Evolutionary conservation across 768 basidiomycete species (phyloP), one percentile per base, ranked within the genome.

Genomic region (Suillus placidus): DNA sequence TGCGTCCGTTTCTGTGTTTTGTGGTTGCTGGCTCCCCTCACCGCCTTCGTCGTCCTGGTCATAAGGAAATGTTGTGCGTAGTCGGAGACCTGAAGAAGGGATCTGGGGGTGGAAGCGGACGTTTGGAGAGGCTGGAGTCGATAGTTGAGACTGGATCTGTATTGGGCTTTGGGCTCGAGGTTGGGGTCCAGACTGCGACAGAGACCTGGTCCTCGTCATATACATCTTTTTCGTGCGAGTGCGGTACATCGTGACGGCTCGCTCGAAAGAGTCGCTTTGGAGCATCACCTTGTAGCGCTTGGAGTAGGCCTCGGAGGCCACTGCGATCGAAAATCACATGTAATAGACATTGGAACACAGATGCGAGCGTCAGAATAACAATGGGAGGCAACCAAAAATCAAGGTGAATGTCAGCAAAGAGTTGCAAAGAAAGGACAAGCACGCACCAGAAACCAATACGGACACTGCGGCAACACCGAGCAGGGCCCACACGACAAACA

Each of bases 401-500:
- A 35, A 8, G 13, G 16, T 2, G 32, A 18, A 62, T 14, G 18
- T 52, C 18, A 60, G 61, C 3, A n/a, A 62, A 62, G 12, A 10
- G 18, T 30, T 9, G 7, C 3, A 20, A 12, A 38, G 40, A 26
- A 45, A 56, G 42, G 34, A 8, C 1, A 62, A 40, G 16, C 20
- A 9, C 84, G 9, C 51, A 90, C 91, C 84, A 8, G 91, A 89
- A 65, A 93, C 82, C 16, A 93, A 79, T 34, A 91, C 86, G 0
- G 92, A 91, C 86, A 93, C 85, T 1, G 90, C 86, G 1, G 82
- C 90, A 16, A 93, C 88, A 18, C 91, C 93, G 8, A 92, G 76
- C 42, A 94, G 74, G 0, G 92, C 89, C 92, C 92, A 93, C 3
- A 87, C 85, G 47, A 93, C 83, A 73, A 94, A 94, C 40, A 94